phyloP scores from a whole-genome alignment of 2,329 filamentous ascomycete species.

The Trichoderma oligosporum region DNA sequence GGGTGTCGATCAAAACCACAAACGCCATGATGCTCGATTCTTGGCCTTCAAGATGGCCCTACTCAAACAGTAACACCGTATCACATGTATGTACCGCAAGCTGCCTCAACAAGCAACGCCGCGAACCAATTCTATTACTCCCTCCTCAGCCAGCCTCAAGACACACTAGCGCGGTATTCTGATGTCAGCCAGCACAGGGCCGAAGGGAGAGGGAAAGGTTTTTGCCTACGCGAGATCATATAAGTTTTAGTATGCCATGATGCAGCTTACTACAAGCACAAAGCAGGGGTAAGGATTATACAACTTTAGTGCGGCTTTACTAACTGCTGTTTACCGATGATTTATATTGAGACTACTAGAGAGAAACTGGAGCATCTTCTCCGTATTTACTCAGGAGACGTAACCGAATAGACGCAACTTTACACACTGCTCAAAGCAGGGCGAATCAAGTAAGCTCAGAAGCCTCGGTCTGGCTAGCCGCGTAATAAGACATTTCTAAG shows the following conservation, averaged over 20 bases:
- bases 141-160: neutral
- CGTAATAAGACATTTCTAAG: neutral
- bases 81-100: neutral
- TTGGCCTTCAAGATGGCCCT: neutral
- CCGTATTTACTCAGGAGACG: neutral
- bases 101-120: neutral
- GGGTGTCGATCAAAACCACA: neutral
- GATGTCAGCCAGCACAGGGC: constrained; percentile 1
- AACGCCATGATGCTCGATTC: neutral
- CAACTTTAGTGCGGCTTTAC: neutral
- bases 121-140: neutral
- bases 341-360: neutral
- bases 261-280: constrained; percentile 12
- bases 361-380: neutral
- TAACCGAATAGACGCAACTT: no score
- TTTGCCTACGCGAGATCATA: neutral
- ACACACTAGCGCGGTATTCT: constrained; percentile 4
- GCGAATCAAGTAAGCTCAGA: no score
- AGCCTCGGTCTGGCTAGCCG: neutral
- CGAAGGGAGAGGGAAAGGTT: neutral
- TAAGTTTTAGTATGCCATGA: neutral
- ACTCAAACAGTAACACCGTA: neutral
- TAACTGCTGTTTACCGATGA: neutral
- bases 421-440: neutral
- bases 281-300: neutral